A percentile compares a stretch with the other conserved stretches of the same genome.
phyloP scores from a whole-genome alignment of 169 alveolate species.

The Plasmodium malariae region DNA sequence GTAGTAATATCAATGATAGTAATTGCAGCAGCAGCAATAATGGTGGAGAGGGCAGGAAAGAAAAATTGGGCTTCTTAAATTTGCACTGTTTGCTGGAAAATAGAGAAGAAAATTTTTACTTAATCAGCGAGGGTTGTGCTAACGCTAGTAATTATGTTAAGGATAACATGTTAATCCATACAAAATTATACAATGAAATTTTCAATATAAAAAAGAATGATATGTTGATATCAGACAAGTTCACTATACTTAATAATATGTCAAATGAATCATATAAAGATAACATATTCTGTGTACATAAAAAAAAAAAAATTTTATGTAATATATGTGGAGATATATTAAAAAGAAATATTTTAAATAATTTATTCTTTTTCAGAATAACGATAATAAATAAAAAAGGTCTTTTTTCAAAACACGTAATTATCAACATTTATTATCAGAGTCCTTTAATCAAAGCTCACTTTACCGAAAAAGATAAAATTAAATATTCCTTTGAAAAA shows the following conservation, averaged over 20 bases:
- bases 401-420: slow-evolving; percentile 27
- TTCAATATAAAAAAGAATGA: slow-evolving; percentile 32
- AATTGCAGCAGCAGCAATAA: not conserved
- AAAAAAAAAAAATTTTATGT: slow-evolving; percentile 21
- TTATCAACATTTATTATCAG: slow-evolving; percentile 49
- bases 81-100: slow-evolving; percentile 65
- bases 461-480: slow-evolving; percentile 53
- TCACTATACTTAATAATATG: not conserved
- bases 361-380: slow-evolving; percentile 46
- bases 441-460: slow-evolving; percentile 64
- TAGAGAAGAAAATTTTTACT: slow-evolving; percentile 36
- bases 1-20: not conserved
- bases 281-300: slow-evolving; percentile 28
- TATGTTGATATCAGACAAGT: not conserved
- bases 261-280: not conserved
- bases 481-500: slow-evolving; percentile 69
- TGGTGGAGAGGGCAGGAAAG: not conserved
- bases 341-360: slow-evolving; percentile 50
- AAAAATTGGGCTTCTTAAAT: slow-evolving; percentile 43
- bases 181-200: slow-evolving; percentile 65
- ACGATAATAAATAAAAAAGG: slow-evolving; percentile 39
- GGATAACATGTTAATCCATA: slow-evolving; percentile 48
- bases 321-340: slow-evolving; percentile 32
- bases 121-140: slow-evolving; percentile 62
- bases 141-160: slow-evolving; percentile 67